Conservation (phyloP, 202 grass and related monocot genomes). For the Setaria viridis region DNA sequence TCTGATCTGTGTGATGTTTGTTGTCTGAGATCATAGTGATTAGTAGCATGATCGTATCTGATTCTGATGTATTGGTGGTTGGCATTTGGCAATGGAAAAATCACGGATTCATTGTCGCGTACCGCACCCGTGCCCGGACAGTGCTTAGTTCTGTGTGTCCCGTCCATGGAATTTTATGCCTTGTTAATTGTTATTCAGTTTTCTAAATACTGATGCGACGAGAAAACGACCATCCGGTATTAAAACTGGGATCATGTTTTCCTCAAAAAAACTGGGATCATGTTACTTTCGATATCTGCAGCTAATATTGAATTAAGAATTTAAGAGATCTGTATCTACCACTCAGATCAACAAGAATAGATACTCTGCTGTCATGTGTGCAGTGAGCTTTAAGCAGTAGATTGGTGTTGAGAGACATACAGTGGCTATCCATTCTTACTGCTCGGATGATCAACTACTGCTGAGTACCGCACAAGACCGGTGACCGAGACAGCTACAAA, state of each 20-base stretch:
- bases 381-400: not conserved
- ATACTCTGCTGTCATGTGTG: not conserved
- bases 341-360: not conserved
- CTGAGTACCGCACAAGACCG: not conserved
- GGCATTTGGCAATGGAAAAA: not conserved
- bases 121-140: not conserved
- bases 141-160: not conserved
- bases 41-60: not conserved
- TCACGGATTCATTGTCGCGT: constrained; percentile 18
- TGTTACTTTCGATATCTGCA: not conserved
- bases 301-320: not conserved
- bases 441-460: not conserved
- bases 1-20: not conserved
- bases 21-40: not conserved
- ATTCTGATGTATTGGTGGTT: not conserved
- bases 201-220: not conserved
- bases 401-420: not conserved
- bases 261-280: not conserved
- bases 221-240: not conserved
- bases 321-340: not conserved
- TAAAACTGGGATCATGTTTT: not conserved
- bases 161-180: not conserved
- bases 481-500: not conserved
- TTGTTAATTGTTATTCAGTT: not conserved
- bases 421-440: not conserved